phyloP scores from a whole-genome alignment of 169 alveolate genomes.

The Plasmodium sp. region DNA sequence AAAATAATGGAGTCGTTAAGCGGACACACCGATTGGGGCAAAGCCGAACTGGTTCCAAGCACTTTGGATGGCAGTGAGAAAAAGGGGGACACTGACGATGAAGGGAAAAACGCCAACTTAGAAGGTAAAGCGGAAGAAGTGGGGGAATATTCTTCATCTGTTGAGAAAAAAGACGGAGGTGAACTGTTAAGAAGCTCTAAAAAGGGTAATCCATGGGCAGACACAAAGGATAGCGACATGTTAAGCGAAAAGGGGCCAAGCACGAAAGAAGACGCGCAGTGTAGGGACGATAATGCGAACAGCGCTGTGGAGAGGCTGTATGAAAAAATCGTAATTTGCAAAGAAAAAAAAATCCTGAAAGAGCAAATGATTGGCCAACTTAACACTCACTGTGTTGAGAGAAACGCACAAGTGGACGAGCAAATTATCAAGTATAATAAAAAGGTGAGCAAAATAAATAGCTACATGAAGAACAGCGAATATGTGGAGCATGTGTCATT shows the following conservation, averaged over 20 bases:
- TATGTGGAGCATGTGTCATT: slow-evolving; percentile 46
- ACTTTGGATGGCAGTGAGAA: background rate
- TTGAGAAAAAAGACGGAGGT: background rate
- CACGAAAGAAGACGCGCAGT: background rate
- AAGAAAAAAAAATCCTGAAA: slow-evolving; percentile 18
- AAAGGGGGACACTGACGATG: background rate
- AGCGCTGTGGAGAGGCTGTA: slow-evolving; percentile 12
- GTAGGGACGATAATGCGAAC: background rate
- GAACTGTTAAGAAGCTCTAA: background rate
- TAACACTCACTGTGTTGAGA: background rate
- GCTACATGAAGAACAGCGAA: slow-evolving; percentile 1
- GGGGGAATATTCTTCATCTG: background rate
- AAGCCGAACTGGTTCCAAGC: background rate
- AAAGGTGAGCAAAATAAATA: slow-evolving; percentile 51
- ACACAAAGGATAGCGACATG: background rate
- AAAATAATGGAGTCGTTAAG: slow-evolving; percentile 40
- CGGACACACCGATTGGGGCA: background rate
- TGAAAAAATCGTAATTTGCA: slow-evolving; percentile 8
- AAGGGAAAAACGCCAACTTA: background rate
- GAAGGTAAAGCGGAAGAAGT: background rate
- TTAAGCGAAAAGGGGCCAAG: background rate
- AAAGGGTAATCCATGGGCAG: background rate
- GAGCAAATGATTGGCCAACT: slow-evolving; percentile 3
- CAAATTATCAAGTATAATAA: slow-evolving; percentile 60
- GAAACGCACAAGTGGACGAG: slow-evolving; percentile 35